Conservation (phyloP, 768 basidiomycete species). For the Gymnopilus junonius region DNA sequence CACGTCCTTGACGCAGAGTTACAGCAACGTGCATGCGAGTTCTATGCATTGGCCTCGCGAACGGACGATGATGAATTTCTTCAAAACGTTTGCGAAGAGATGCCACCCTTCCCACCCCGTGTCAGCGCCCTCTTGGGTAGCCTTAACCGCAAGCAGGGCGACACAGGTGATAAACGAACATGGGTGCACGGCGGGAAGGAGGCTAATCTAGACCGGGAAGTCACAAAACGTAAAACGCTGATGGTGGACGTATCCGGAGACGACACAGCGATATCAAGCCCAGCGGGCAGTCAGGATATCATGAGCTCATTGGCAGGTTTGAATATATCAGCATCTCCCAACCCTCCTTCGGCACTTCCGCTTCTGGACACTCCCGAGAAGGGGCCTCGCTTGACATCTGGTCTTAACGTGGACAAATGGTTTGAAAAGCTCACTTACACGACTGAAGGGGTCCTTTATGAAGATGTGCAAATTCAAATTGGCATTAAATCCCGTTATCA, state of each 20-base stretch:
- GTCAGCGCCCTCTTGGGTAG: slow-evolving; percentile 88
- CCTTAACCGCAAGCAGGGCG: slow-evolving; percentile 86
- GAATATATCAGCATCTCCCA: slow-evolving; percentile 41
- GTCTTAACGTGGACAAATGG: slow-evolving; percentile 86
- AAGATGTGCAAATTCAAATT: slow-evolving; percentile 94
- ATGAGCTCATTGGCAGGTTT: slow-evolving; percentile 84
- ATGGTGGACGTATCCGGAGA: slow-evolving; percentile 39
- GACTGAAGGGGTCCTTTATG: slow-evolving; percentile 90
- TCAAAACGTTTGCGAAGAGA: slow-evolving; percentile 96
- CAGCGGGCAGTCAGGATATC: slow-evolving; percentile 47
- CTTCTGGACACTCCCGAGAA: slow-evolving; percentile 32
- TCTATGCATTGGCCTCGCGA: slow-evolving; percentile 83
- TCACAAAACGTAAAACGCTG: slow-evolving; percentile 56
- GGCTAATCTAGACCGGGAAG: slow-evolving; percentile 79
- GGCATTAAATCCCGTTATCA: slow-evolving; percentile 98
- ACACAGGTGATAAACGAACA: slow-evolving; percentile 93
- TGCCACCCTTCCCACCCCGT: slow-evolving; percentile 97
- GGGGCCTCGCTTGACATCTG: slow-evolving; percentile 61
- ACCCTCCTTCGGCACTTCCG: slow-evolving; percentile 18
- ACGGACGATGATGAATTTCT: slow-evolving; percentile 91
- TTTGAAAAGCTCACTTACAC: slow-evolving; percentile 81
- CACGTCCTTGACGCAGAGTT: slow-evolving; percentile 96
- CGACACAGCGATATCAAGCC: slow-evolving; percentile 35
- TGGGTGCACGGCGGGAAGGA: slow-evolving; percentile 98
- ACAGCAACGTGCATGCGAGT: slow-evolving; percentile 99